Percentiles rank a stretch among this genome's conserved stretches.
These are phyloP conservation scores for Camellia granthamiana DNA, from an alignment of 148 eudicot species.

Conservation along the genomic window DNA sequence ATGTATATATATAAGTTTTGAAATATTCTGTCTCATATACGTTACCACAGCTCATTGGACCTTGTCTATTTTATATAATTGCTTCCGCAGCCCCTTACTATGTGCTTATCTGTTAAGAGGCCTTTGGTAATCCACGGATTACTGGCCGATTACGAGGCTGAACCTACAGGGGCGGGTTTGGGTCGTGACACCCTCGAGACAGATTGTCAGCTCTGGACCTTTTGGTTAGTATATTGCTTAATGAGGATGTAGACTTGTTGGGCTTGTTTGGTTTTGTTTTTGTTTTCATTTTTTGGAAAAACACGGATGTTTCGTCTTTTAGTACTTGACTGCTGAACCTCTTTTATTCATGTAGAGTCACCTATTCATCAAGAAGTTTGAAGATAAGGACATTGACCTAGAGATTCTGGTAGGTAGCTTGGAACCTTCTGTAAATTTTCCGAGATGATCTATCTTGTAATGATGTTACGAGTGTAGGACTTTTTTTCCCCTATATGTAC, in stretches of 20 bases:
- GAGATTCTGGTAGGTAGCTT: slow-evolving; percentile 70
- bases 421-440: slow-evolving; percentile 83
- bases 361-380: slow-evolving; percentile 88
- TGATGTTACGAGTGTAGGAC: slow-evolving; percentile 19
- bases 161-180: too few species aligned
- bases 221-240: slow-evolving; percentile 51
- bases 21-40: too few species aligned
- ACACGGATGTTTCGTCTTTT: neutral
- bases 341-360: slow-evolving; percentile 52
- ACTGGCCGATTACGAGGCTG: too few species aligned
- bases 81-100: too few species aligned
- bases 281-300: too few species aligned
- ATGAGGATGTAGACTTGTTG: neutral
- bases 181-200: slow-evolving; percentile 30
- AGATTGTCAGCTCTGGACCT: slow-evolving; percentile 83
- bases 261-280: too few species aligned
- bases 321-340: slow-evolving; percentile 6
- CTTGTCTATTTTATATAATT: too few species aligned
- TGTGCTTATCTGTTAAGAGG: too few species aligned
- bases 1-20: too few species aligned
- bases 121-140: too few species aligned
- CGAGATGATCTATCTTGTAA: slow-evolving; percentile 39
- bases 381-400: slow-evolving; percentile 90
- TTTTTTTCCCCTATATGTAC: slow-evolving; percentile 4
- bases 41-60: too few species aligned